Conservation (phyloP, 305 asterid species). For the Fraxinus sp. region DNA sequence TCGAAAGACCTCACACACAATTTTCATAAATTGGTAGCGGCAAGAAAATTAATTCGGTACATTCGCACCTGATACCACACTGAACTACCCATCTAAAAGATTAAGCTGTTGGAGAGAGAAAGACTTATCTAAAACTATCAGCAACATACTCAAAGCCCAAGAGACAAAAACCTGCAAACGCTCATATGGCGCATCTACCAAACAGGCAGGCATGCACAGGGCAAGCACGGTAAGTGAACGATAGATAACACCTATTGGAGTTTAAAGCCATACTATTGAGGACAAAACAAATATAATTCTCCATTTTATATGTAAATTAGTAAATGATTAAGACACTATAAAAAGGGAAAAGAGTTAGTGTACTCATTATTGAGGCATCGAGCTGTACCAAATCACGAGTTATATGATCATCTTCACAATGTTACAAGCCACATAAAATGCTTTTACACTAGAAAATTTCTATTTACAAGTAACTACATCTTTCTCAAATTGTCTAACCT, state of each 20-base stretch:
- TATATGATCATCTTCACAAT: constrained; percentile 30
- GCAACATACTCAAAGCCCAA: not conserved
- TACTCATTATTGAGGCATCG: constrained; percentile 21
- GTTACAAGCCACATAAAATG: constrained; percentile 39
- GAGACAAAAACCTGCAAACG: not conserved
- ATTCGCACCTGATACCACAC: not conserved
- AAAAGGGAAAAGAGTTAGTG: not conserved
- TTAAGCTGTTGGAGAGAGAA: not conserved
- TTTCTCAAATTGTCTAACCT: constrained; percentile 95
- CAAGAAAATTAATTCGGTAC: not conserved
- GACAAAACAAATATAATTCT: not conserved
- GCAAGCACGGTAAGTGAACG: not conserved
- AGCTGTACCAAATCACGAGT: constrained; percentile 30
- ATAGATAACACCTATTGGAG: not conserved
- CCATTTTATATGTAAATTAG: not conserved
- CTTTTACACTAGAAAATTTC: not conserved
- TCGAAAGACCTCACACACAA: not conserved
- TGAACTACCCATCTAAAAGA: not conserved
- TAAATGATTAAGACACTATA: not conserved
- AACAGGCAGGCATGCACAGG: not conserved
- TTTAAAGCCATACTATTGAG: not conserved
- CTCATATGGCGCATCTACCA: not conserved
- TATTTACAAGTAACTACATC: constrained; percentile 51
- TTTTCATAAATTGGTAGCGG: not conserved
- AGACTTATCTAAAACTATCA: not conserved